Conservation (phyloP, 371 early-diverging fungal genomes). For the Mucor circinelloides region DNA sequence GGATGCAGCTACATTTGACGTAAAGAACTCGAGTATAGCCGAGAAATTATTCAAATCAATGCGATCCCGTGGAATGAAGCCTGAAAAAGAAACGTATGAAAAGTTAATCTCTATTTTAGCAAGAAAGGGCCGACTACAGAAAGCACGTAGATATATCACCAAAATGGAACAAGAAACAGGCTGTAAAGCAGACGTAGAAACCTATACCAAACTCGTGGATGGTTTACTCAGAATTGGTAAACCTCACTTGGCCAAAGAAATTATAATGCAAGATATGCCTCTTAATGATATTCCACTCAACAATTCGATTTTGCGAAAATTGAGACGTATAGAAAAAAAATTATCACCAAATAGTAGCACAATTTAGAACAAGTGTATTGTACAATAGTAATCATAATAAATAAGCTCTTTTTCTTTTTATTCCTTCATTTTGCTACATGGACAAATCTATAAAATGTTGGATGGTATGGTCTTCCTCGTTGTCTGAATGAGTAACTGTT, state of each 20-base stretch:
- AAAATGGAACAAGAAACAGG: conserved; percentile 31
- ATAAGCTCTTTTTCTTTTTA: conserved; percentile 1
- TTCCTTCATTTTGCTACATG: conserved; percentile 6
- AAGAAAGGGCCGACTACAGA: conserved; percentile 28
- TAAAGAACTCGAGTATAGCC: conserved; percentile 6
- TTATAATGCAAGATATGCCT: conserved; percentile 21
- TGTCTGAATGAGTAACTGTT: conserved; percentile 15
- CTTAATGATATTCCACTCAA: conserved; percentile 4
- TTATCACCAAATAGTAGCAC: not conserved
- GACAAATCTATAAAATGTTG: conserved; percentile 19
- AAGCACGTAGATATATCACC: conserved; percentile 29
- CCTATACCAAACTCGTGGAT: conserved; percentile 36
- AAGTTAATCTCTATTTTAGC: conserved; percentile 28
- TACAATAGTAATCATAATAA: not conserved
- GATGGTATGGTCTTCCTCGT: conserved; percentile 17
- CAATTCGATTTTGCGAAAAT: not conserved
- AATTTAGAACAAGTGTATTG: not conserved
- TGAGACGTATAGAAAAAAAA: conserved; percentile 2
- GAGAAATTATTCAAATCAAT: conserved; percentile 32
- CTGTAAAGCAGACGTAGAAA: conserved; percentile 15
- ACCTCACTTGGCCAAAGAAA: conserved; percentile 19
- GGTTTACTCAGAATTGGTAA: conserved; percentile 23
- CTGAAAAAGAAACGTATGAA: conserved; percentile 20
- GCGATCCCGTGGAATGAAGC: conserved; percentile 31
- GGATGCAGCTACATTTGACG: conserved; percentile 18